A percentile compares a stretch with the other conserved stretches of the same genome.
These are phyloP conservation scores for Fragilaria crotonensis DNA, from an alignment of 108 stramenopile species.

Conservation along the genomic window DNA sequence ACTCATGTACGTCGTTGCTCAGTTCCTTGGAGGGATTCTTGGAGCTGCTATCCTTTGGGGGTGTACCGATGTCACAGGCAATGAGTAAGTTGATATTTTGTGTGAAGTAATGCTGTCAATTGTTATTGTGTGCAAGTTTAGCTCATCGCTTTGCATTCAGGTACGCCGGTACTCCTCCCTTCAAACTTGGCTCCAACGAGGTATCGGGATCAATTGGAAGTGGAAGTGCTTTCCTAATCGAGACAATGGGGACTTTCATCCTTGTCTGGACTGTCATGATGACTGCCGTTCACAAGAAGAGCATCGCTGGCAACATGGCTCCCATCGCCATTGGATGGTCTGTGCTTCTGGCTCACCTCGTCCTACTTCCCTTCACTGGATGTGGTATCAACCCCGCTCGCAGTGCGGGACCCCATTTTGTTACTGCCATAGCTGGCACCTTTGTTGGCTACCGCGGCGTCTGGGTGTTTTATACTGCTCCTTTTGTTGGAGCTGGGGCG, in stretches of 20 bases:
- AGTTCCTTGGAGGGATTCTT: constrained; percentile 18
- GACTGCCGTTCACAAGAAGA: constrained; percentile 11
- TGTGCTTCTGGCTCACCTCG: constrained; percentile 13
- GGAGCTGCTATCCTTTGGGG: constrained; percentile 21
- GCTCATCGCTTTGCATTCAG: constrained; percentile 9
- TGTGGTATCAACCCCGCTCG: constrained; percentile 64
- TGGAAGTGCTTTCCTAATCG: constrained; percentile 22
- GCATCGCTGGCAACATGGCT: constrained; percentile 17
- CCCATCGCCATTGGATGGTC: constrained; percentile 42
- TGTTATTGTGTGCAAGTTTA: no score
- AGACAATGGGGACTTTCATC: constrained; percentile 22
- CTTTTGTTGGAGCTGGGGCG: constrained; percentile 20
- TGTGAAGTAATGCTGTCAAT: no score
- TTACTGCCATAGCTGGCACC: constrained; percentile 21
- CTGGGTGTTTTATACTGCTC: constrained; percentile 39
- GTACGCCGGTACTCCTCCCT: constrained; percentile 14
- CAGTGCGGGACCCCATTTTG: constrained; percentile 39
- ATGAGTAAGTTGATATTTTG: constrained; percentile 9
- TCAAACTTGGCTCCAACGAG: constrained; percentile 8
- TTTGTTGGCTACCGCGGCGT: constrained; percentile 8
- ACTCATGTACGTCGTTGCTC: constrained; percentile 13
- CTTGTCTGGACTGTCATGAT: constrained; percentile 21
- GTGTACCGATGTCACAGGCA: constrained; percentile 10
- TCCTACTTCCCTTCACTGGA: constrained; percentile 52
- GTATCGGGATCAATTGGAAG: no score